phyloP scores from a whole-genome alignment of 2,329 filamentous ascomycete genomes.

The Pestalotiopsis sp. region DNA sequence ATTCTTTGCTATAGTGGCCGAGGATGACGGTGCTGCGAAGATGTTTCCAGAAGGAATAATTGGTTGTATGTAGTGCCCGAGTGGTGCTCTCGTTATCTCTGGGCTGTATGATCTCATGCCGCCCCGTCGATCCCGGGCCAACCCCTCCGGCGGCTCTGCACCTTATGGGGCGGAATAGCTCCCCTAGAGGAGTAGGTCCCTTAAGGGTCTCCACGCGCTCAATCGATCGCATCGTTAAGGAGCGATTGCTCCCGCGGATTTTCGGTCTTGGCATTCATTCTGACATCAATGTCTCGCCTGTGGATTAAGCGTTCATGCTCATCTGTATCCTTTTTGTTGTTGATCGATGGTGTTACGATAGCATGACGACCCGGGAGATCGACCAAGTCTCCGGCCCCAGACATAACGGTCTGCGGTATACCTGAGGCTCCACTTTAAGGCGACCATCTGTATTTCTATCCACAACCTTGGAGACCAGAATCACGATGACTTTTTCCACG shows the following conservation, averaged over 20 bases:
- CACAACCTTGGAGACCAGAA: not conserved
- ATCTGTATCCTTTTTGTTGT: not conserved
- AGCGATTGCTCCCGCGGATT: not conserved
- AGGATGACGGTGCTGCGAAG: no score
- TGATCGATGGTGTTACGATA: not conserved
- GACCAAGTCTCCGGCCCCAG: not conserved
- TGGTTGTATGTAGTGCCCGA: no score
- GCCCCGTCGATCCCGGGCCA: not conserved
- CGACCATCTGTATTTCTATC: not conserved
- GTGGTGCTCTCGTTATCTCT: not conserved
- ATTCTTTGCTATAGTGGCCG: no score
- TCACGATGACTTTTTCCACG: not conserved
- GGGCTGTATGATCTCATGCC: not conserved
- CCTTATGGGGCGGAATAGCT: not conserved
- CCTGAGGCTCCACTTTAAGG: not conserved
- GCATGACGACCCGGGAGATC: not conserved
- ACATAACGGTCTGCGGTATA: not conserved
- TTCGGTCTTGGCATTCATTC: not conserved
- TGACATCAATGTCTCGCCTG: not conserved
- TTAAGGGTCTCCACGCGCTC: not conserved
- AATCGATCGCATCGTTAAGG: not conserved
- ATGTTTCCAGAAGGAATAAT: no score
- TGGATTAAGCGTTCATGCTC: not conserved
- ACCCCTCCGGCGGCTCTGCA: conserved; percentile 5
- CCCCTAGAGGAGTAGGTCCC: not conserved